Conservation (phyloP, 257 asterid species). For the Penstemon davidsonii region DNA sequence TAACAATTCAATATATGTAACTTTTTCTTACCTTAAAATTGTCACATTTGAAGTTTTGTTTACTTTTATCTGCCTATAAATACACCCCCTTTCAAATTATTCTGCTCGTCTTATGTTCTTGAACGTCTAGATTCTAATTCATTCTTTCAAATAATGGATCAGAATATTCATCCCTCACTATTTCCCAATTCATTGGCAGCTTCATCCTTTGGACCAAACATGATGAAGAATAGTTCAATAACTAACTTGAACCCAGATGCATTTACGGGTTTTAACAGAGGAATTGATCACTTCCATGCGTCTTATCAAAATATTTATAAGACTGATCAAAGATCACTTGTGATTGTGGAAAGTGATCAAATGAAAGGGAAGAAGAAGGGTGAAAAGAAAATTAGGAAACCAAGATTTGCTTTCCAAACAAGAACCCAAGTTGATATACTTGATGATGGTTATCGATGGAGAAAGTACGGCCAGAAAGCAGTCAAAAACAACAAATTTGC, state of each 20-base stretch:
- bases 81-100: neutral
- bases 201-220: conserved; percentile 14
- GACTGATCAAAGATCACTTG: neutral
- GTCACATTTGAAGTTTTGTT: neutral
- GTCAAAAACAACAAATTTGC: conserved; percentile 69
- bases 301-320: neutral
- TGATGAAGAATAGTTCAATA: neutral
- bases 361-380: conserved; percentile 31
- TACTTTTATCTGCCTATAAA: neutral
- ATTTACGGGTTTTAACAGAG: conserved; percentile 29
- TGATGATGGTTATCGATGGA: conserved; percentile 74
- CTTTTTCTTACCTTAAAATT: conserved; percentile 11
- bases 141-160: conserved; percentile 24
- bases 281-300: neutral
- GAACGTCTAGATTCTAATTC: conserved; percentile 1
- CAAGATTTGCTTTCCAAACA: conserved; percentile 55
- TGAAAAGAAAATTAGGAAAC: conserved; percentile 44
- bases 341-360: neutral
- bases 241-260: conserved; percentile 20
- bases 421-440: conserved; percentile 68
- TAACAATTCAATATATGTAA: neutral
- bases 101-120: neutral
- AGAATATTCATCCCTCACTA: conserved; percentile 8
- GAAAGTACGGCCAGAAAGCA: conserved; percentile 70
- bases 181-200: conserved; percentile 17